Evolutionary conservation across 805 yeast species (phyloP).

Genomic region (Candida andamanensis): DNA sequence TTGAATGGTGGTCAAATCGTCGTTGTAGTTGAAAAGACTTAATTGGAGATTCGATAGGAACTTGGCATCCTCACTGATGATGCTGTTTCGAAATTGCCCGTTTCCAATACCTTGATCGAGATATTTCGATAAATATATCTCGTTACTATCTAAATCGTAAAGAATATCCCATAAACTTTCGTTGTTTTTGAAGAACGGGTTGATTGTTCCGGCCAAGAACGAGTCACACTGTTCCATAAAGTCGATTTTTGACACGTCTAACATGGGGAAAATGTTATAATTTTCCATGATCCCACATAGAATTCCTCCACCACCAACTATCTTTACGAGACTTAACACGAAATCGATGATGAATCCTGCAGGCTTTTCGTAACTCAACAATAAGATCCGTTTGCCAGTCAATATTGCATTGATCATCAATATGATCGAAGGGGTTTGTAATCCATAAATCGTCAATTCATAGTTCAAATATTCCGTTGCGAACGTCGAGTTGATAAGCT

Average conservation of each 20-base stretch:
- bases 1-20: constrained; percentile 42
- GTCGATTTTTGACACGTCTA: constrained; percentile 57
- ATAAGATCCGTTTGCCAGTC: constrained; percentile 36
- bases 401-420: constrained; percentile 32
- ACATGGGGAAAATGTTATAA: constrained; percentile 49
- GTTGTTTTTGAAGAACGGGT: constrained; percentile 55
- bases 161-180: constrained; percentile 55
- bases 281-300: constrained; percentile 34
- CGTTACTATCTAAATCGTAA: constrained; percentile 53
- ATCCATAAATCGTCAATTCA: constrained; percentile 50
- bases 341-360: constrained; percentile 39
- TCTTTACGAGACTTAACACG: constrained; percentile 33
- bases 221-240: constrained; percentile 35
- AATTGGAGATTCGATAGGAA: constrained; percentile 39
- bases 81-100: constrained; percentile 25
- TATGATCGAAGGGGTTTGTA: constrained; percentile 45
- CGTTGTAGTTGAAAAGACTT: constrained; percentile 41
- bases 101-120: constrained; percentile 7
- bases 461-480: constrained; percentile 32
- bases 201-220: constrained; percentile 63
- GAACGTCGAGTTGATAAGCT: constrained; percentile 29
- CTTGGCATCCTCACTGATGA: constrained; percentile 41
- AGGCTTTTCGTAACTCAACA: constrained; percentile 36
- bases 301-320: constrained; percentile 41
- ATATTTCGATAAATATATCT: constrained; percentile 19